Evolutionary conservation across 768 basidiomycete genomes (phyloP).

Genomic region (Mycena vulgaris): DNA sequence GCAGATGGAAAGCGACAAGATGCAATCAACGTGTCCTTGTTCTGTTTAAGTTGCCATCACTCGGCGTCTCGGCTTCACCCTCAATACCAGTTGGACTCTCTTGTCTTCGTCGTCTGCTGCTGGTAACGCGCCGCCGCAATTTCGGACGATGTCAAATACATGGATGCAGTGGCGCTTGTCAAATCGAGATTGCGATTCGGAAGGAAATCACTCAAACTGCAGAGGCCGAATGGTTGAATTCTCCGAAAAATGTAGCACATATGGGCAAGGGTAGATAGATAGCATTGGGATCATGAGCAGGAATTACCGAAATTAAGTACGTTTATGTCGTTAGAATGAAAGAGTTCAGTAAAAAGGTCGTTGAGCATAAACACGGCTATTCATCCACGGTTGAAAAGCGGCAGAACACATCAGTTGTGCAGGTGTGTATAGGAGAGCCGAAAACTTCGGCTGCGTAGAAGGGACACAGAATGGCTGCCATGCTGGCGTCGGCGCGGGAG

Average conservation of each 20-base stretch:
- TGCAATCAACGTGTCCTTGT: background rate
- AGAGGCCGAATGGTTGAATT: background rate
- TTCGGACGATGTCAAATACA: too few species aligned
- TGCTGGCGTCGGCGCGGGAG: background rate
- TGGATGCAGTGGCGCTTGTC: too few species aligned
- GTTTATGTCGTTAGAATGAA: background rate
- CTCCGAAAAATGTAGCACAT: too few species aligned
- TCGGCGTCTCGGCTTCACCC: constrained; percentile 19
- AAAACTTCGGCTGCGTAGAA: background rate
- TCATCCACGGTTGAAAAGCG: constrained; percentile 23
- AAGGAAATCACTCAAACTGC: background rate
- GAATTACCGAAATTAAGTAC: background rate
- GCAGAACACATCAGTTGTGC: constrained; percentile 22
- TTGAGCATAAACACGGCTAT: constrained; percentile 12
- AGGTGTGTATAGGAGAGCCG: constrained; percentile 9
- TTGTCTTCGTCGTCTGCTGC: too few species aligned
- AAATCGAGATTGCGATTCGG: too few species aligned
- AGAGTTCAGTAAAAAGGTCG: constrained; percentile 6
- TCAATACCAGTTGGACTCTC: background rate
- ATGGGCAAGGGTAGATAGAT: too few species aligned
- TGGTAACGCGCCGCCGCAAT: too few species aligned
- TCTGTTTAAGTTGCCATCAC: background rate
- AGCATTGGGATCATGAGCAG: background rate
- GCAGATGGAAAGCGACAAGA: background rate
- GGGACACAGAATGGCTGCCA: background rate